Base-by-base conservation (phyloP, 495 filamentous ascomycete species). In the Gamarada debralockiae region DNA sequence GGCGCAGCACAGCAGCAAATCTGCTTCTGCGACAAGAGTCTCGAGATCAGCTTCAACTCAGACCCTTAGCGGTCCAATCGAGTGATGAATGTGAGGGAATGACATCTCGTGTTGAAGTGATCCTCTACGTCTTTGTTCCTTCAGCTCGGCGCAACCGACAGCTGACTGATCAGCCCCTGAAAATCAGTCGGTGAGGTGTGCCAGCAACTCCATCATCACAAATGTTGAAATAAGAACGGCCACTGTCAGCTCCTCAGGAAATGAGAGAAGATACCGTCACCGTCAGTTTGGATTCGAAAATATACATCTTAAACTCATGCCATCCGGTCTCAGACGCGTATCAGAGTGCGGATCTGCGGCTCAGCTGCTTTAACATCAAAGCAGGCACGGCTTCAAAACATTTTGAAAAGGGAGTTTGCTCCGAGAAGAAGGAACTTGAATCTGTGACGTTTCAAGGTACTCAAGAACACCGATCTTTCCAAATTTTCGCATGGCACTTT, bases 241-340 rank as follows among this genome's bases (percentile, higher is more conserved):
- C 38, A 18, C 38, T 41, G 38, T 9, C 17, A 4, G 23, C 23
- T 41, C 17, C 38, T n/a, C n/a, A n/a, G n/a, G n/a, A n/a, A n/a
- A n/a, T n/a, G 17, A n/a, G n/a, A n/a, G n/a, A n/a, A n/a, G n/a
- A n/a, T n/a, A n/a, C n/a, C n/a, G n/a, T n/a, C n/a, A n/a, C n/a
- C n/a, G n/a, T n/a, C n/a, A n/a, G n/a, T 20, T 23, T 15, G n/a
- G 15, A 17, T 17, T 54, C 36, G 9, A 41, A 41, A 48, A 54
- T 54, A 54, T 40, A 53, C 42, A 43, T 37, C 31, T 14, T 17
- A 34, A 36, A 47, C 25, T 15, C 10, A 39, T 40, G 43, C 47
- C 29, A 40, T 54, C 42, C 43, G 37, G 53, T 56, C 44, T 50
- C 53, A 56, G 46, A 56, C 53, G 46, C 47, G 53, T 56, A 50